Evolutionary conservation across 148 eudicot genomes (phyloP).

Genomic region (Spergularia bocconei): DNA sequence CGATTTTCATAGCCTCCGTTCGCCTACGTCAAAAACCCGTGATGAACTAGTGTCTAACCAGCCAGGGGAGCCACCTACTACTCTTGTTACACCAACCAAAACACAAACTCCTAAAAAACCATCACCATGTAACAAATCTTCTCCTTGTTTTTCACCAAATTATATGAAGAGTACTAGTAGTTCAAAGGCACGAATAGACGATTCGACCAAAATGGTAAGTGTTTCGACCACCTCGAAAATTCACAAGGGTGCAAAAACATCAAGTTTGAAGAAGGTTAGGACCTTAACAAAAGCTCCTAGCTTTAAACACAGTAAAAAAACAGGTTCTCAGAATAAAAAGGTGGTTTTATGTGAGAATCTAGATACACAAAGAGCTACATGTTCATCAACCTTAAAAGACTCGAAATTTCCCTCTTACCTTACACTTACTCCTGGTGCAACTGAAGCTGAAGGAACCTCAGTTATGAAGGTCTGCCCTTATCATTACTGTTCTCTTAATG

Average conservation of each 20-base stretch:
- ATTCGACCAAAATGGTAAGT: slow-evolving; percentile 31
- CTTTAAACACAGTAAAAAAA: slow-evolving; percentile 57
- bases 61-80: slow-evolving; percentile 36
- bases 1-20: slow-evolving; percentile 21
- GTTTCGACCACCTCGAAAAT: slow-evolving; percentile 24
- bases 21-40: slow-evolving; percentile 14
- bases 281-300: slow-evolving; percentile 58
- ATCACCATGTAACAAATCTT: not conserved
- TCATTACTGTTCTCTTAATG: slow-evolving; percentile 81
- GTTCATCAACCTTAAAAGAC: slow-evolving; percentile 80
- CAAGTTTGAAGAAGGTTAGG: slow-evolving; percentile 50
- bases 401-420: slow-evolving; percentile 66
- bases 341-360: slow-evolving; percentile 39
- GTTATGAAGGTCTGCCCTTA: slow-evolving; percentile 71
- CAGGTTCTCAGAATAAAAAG: slow-evolving; percentile 32
- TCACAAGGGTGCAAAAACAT: slow-evolving; percentile 33
- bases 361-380: slow-evolving; percentile 56
- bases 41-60: not conserved
- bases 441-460: slow-evolving; percentile 70
- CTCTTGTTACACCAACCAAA: not conserved
- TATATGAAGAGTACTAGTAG: slow-evolving; percentile 90
- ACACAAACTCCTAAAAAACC: slow-evolving; percentile 28
- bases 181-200: slow-evolving; percentile 69
- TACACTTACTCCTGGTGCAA: slow-evolving; percentile 53
- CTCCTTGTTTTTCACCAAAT: slow-evolving; percentile 38